Base-by-base conservation (phyloP, 2,329 filamentous ascomycete species). In the Cadophora gregata region DNA sequence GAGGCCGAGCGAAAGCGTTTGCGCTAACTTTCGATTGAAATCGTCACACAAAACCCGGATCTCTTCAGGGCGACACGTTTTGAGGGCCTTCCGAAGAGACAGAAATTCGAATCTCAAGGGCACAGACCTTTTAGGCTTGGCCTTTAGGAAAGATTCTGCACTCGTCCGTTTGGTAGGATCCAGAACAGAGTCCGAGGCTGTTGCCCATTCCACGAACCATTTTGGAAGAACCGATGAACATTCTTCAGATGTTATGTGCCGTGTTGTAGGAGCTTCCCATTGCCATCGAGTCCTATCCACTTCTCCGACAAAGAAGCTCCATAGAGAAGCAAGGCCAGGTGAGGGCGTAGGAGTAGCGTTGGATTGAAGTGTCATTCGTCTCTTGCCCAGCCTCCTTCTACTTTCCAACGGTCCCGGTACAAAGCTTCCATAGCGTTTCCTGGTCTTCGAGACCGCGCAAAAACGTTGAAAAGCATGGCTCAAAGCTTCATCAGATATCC, bases 401-500 rank as follows among this genome's bases (percentile, higher is more conserved):
- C 70, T 68, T 64, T 78, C 77, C 70, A 78, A 63, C 5, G 76
- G 76, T n/a, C 76, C 76, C 24, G 77, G 77, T 8, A 76, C 74
- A 51, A 72, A 77, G 67, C 76, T 78, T 31, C 75, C 77, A 76
- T 77, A 64, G 14, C 77, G 75, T 60, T 72, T 72, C 14, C 66
- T 59, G n/a, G 70, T 68, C 47, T 68, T 72, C 24, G 78, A 79
- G 1, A 75, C 67, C 47, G 73, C 70, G 61, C 75, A 80, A 72
- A 81, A 84, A 21, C 81, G 79, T 56, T 82, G 80, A 70, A 88
- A 85, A 2, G 83, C 82, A 62, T 79, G 77, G 27, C 79, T 77
- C 16, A 90, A 81, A 27, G 85, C 71, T 55, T 85, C 80, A 71
- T 91, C 88, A 33, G 84, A 83, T 69, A 90, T 82, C 86, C 88